Evolutionary conservation across 2,329 filamentous ascomycete species (phyloP), one percentile per base, ranked within the genome.

Genomic region (Aspergillus sp.): DNA sequence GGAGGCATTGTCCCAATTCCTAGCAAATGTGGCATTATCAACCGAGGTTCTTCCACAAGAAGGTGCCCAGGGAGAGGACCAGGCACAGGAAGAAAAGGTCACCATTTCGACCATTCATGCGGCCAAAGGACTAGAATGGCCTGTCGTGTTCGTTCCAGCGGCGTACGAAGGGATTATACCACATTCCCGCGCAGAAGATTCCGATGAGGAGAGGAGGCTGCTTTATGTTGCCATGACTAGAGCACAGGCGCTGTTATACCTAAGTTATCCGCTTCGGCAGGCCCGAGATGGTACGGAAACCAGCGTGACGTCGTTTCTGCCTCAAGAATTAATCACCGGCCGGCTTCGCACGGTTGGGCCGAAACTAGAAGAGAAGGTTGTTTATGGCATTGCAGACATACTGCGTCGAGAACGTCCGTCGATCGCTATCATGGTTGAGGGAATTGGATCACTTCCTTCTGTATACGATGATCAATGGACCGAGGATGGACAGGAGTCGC

Each of bases 181-280:
- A 4, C 93, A 98, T 72, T 89, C 88, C 2, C 84, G 93, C 64
- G 85, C 92, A 1, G 93, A 97, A 46, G 91, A 98, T 69, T 81
- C 83, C 3, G 89, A 93, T 56, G 93, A 99, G 73, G 93, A 99
- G 72, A 83, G 95, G 58, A 83, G 93, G 27, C 76, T 99, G 46
- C 80, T 99, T 0, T 99, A 98, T 68, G 95, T 99, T 14, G 93
- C 93, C 27, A 98, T 99, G 93, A 99, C 93, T 3, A 83, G 93
- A 70, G 93, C 95, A 6, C 88, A 98, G 71, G 88, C 86, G 1
- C 76, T 98, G 31, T 78, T 99, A 1, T 96, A 96, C 66, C 79
- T 98, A 55, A 96, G 91, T 71, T 90, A 86, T 63, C 91, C 93
- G 0, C 73, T 87, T 39, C 87, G 86, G 64, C 87, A 86, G 59